Conservation (phyloP, 306 rosid genomes). For the Psophocarpus tetragonolobus region DNA sequence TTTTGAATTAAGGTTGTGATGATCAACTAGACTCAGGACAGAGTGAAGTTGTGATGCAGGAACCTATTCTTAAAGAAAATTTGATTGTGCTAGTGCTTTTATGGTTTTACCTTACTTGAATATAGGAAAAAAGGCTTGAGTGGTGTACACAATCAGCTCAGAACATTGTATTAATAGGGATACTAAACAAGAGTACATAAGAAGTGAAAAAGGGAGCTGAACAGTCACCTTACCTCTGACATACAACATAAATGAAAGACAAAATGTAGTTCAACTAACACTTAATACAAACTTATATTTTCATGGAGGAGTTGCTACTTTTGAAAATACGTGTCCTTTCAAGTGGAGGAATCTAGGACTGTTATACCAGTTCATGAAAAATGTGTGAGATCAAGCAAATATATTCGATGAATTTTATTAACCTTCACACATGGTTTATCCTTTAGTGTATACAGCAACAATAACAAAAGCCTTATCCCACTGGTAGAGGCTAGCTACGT, state of each 20-base stretch:
- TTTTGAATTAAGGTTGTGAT: constrained; percentile 1
- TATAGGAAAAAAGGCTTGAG: too few relatives aligned
- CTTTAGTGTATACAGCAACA: background rate
- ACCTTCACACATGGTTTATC: background rate
- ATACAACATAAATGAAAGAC: too few relatives aligned
- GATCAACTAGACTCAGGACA: background rate
- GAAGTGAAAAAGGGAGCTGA: too few relatives aligned
- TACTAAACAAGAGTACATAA: too few relatives aligned
- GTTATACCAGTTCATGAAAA: background rate
- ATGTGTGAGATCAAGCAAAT: background rate
- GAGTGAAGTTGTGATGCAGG: background rate
- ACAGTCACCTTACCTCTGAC: too few relatives aligned
- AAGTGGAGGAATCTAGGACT: background rate
- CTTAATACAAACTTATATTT: too few relatives aligned
- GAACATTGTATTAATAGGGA: too few relatives aligned
- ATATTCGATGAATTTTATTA: background rate
- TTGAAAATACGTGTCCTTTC: background rate
- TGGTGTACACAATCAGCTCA: too few relatives aligned
- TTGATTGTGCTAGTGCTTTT: constrained; percentile 14
- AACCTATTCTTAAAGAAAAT: constrained; percentile 11
- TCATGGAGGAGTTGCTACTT: background rate
- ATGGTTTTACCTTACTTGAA: too few relatives aligned
- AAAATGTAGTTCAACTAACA: too few relatives aligned
- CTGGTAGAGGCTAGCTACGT: too few relatives aligned
- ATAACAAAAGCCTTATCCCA: too few relatives aligned